These are phyloP conservation scores for Calocybe gambosa DNA, from an alignment of 1,284 basidiomycete genomes.

Conservation along the genomic window DNA sequence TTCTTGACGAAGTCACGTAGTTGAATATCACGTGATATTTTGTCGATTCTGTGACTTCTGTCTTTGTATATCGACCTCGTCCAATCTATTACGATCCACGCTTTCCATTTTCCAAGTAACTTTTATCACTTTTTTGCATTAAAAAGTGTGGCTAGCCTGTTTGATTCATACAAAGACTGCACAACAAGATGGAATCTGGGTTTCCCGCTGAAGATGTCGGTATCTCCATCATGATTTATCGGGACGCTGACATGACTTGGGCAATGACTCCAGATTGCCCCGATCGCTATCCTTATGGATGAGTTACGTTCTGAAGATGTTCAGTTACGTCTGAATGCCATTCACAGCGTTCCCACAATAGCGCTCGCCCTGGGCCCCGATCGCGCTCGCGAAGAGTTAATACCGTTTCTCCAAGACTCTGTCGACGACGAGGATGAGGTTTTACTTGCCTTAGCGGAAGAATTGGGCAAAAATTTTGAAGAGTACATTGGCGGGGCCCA, in stretches of 20 bases:
- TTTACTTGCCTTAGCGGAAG: slow-evolving; percentile 92
- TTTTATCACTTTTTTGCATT: not conserved
- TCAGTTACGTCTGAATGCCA: slow-evolving; percentile 89
- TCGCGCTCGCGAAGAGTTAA: slow-evolving; percentile 92
- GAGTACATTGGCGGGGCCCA: slow-evolving; percentile 94
- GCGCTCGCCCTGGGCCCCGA: slow-evolving; percentile 95
- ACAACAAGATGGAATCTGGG: slow-evolving; percentile 49
- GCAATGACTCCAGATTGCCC: slow-evolving; percentile 55
- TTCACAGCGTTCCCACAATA: slow-evolving; percentile 97
- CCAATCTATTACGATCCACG: not conserved
- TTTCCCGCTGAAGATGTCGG: slow-evolving; percentile 33
- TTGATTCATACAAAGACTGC: not conserved
- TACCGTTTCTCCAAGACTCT: slow-evolving; percentile 96
- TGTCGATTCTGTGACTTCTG: slow-evolving; percentile 1
- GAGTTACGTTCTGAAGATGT: slow-evolving; percentile 96
- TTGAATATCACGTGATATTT: slow-evolving; percentile 6
- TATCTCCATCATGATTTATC: slow-evolving; percentile 16
- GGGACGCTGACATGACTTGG: slow-evolving; percentile 17
- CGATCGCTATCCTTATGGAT: slow-evolving; percentile 89
- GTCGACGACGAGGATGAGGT: slow-evolving; percentile 99
- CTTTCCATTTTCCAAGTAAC: not conserved
- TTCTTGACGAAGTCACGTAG: too few relatives aligned
- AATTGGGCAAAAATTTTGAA: slow-evolving; percentile 87
- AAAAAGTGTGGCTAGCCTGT: not conserved
- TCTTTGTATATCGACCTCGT: not conserved